These are phyloP conservation scores for Kwoniella heveanensis DNA, from an alignment of 768 basidiomycete genomes.

Conservation along the genomic window DNA sequence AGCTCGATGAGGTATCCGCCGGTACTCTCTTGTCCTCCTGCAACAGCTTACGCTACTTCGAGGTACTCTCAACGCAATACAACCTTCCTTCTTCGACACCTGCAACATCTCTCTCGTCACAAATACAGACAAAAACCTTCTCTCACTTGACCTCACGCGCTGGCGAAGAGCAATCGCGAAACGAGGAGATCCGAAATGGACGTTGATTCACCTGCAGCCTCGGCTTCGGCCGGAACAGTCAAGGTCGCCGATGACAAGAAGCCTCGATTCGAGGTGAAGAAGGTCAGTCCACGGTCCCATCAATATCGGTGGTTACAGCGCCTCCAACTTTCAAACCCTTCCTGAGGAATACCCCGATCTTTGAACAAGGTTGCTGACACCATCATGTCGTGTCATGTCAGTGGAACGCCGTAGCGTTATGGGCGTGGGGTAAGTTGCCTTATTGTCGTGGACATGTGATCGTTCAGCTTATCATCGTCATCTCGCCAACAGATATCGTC, in stretches of 20 bases:
- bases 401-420: slow-evolving; percentile 99
- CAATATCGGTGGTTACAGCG: background rate
- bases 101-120: too few species aligned
- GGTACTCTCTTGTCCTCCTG: too few species aligned
- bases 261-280: slow-evolving; percentile 91
- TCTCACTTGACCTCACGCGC: too few species aligned
- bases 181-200: slow-evolving; percentile 31
- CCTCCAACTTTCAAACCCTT: too few species aligned
- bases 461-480: slow-evolving; percentile 1
- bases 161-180: too few species aligned
- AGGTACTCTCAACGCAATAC: slow-evolving; percentile 7
- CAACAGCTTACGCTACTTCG: slow-evolving; percentile 2
- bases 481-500: slow-evolving; percentile 72
- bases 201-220: slow-evolving; percentile 34
- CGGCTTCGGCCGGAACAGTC: slow-evolving; percentile 6
- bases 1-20: too few species aligned
- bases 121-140: too few species aligned
- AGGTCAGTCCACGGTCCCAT: slow-evolving; percentile 63
- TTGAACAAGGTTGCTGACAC: too few species aligned
- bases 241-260: slow-evolving; percentile 64
- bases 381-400: too few species aligned
- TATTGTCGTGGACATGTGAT: background rate
- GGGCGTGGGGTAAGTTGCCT: slow-evolving; percentile 85
- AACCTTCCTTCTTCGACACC: background rate
- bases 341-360: too few species aligned